phyloP scores from a whole-genome alignment of 73 alveolate species.

The Uronychia setigera region DNA sequence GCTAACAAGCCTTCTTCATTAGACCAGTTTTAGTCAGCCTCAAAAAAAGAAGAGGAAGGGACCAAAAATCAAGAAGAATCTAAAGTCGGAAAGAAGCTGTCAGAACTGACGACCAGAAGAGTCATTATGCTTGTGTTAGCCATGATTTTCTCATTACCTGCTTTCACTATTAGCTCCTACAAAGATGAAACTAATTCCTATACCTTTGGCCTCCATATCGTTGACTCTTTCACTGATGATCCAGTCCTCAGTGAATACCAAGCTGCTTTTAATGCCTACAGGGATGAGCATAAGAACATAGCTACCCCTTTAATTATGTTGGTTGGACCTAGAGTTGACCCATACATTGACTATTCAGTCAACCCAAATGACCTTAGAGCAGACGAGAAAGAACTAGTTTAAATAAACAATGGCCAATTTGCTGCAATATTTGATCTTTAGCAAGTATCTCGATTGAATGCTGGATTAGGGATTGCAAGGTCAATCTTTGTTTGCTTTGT shows the following conservation, averaged over 20 bases:
- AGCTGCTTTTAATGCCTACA: neutral
- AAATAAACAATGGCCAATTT: neutral
- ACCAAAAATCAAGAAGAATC: slow-evolving; percentile 59
- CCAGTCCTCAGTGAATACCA: neutral
- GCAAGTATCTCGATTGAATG: neutral
- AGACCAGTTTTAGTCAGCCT: neutral
- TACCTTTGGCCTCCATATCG: slow-evolving; percentile 44
- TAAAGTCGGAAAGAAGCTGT: slow-evolving; percentile 89
- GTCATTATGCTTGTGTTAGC: slow-evolving; percentile 87
- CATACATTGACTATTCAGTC: slow-evolving; percentile 4
- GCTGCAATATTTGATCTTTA: slow-evolving; percentile 45
- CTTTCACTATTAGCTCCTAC: slow-evolving; percentile 67
- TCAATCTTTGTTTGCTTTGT: slow-evolving; percentile 69
- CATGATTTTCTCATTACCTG: slow-evolving; percentile 78
- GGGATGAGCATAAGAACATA: slow-evolving; percentile 7
- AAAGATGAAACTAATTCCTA: slow-evolving; percentile 55
- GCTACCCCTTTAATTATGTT: slow-evolving; percentile 4
- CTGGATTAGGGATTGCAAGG: slow-evolving; percentile 63
- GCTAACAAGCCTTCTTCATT: neutral
- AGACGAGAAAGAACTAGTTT: slow-evolving; percentile 37
- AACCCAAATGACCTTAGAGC: slow-evolving; percentile 42
- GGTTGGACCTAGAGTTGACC: neutral
- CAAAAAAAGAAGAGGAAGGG: neutral
- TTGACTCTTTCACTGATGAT: slow-evolving; percentile 10
- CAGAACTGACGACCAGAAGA: slow-evolving; percentile 91